Conservation (phyloP, 106 monocot genomes). For the Dendrobium chrysotoxum region DNA sequence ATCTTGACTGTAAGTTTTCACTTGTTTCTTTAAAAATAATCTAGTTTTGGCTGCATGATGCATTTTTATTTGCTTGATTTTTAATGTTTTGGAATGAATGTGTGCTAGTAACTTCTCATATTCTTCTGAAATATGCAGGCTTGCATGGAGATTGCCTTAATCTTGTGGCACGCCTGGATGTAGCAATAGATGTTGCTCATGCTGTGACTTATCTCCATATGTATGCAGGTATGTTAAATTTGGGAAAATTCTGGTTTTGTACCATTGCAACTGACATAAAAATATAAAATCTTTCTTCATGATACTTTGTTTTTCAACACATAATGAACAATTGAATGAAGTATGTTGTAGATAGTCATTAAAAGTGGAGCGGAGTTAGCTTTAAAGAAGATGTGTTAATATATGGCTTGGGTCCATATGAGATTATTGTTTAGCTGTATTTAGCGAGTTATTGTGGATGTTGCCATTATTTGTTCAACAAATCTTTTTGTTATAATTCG, state of each 20-base stretch:
- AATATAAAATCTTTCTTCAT: not conserved
- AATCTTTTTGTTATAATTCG: too few relatives aligned
- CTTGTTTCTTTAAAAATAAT: not conserved
- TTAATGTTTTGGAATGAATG: not conserved
- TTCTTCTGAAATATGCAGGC: slow-evolving; percentile 17
- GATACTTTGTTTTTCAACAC: too few relatives aligned
- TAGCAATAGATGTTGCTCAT: slow-evolving; percentile 58
- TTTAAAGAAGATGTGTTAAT: too few relatives aligned
- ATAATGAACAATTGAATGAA: too few relatives aligned
- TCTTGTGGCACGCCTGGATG: slow-evolving; percentile 36
- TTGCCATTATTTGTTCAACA: too few relatives aligned
- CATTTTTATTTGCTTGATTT: not conserved
- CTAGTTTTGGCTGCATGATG: not conserved
- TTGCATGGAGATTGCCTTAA: slow-evolving; percentile 27
- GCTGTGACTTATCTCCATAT: slow-evolving; percentile 56
- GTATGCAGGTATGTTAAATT: slow-evolving; percentile 35
- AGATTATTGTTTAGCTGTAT: too few relatives aligned
- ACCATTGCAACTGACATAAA: not conserved
- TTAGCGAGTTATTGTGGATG: too few relatives aligned
- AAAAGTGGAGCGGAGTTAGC: too few relatives aligned
- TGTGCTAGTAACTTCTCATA: not conserved
- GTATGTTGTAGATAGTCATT: too few relatives aligned
- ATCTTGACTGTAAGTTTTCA: slow-evolving; percentile 44
- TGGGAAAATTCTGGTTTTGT: not conserved
- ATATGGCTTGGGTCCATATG: too few relatives aligned